These are phyloP conservation scores for Dendrobium nobile DNA, from an alignment of 106 monocot species.

Conservation along the genomic window DNA sequence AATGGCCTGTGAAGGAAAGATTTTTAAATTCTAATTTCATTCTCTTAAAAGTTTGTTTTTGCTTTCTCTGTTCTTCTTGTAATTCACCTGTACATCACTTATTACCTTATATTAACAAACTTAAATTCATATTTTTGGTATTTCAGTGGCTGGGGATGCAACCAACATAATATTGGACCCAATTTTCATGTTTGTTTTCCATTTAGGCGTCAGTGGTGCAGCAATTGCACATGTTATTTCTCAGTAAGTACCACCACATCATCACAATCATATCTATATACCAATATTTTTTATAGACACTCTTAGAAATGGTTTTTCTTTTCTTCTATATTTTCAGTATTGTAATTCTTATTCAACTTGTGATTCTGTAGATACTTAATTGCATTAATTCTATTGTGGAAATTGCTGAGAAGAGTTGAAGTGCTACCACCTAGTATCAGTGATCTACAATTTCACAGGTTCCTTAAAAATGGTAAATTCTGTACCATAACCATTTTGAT, in stretches of 20 bases:
- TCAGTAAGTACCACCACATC: slow-evolving; percentile 47
- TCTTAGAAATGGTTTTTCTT: background rate
- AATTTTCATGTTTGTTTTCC: slow-evolving; percentile 65
- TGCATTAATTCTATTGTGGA: slow-evolving; percentile 49
- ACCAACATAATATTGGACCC: slow-evolving; percentile 66
- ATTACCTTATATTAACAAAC: background rate
- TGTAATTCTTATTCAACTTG: slow-evolving; percentile 5
- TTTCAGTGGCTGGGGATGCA: slow-evolving; percentile 62
- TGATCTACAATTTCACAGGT: slow-evolving; percentile 56
- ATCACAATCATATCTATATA: background rate
- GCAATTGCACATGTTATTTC: slow-evolving; percentile 82
- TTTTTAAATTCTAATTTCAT: background rate
- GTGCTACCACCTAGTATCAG: slow-evolving; percentile 52
- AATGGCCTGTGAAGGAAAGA: too few species aligned
- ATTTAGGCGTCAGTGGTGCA: slow-evolving; percentile 68
- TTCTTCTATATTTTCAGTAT: background rate
- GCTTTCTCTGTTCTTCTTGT: background rate
- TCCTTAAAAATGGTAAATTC: slow-evolving; percentile 57
- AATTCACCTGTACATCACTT: background rate
- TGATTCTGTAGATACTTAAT: slow-evolving; percentile 47
- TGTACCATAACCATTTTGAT: background rate
- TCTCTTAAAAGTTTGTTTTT: background rate
- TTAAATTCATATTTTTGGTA: background rate
- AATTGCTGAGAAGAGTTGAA: slow-evolving; percentile 44
- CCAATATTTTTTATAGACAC: background rate